These are phyloP conservation scores for Candida maris DNA, from an alignment of 805 yeast species.

Conservation along the genomic window DNA sequence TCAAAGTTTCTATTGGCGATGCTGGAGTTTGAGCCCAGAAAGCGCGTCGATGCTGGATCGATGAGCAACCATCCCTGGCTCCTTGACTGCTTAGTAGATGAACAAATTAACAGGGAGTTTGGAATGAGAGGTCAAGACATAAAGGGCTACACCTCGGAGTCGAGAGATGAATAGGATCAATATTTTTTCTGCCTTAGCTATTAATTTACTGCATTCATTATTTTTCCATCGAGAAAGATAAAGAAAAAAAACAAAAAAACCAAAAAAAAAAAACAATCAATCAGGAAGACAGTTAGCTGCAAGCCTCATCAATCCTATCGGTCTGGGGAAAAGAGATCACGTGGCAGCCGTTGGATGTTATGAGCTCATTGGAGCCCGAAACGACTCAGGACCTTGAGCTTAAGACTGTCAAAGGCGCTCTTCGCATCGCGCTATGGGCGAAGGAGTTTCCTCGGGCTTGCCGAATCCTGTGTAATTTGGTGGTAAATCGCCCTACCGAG, in stretches of 20 bases:
- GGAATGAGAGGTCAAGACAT: conserved; percentile 34
- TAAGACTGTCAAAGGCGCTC: conserved; percentile 6
- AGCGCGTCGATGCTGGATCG: conserved; percentile 52
- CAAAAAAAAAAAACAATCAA: no score
- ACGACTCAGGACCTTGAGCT: conserved; percentile 1
- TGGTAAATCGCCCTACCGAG: conserved; percentile 3
- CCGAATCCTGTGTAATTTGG: conserved; percentile 4
- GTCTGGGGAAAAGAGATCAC: no score
- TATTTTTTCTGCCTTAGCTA: conserved; percentile 5
- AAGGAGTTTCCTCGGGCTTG: conserved; percentile 11
- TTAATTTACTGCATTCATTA: neutral
- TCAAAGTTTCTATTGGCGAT: conserved; percentile 48
- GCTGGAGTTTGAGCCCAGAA: conserved; percentile 45
- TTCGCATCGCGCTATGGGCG: conserved; percentile 9
- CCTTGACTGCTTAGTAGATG: conserved; percentile 23
- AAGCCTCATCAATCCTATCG: no score
- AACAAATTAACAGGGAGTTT: conserved; percentile 21
- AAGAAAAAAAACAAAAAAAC: no score
- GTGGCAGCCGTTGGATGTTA: neutral
- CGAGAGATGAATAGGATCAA: conserved; percentile 5
- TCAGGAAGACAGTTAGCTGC: neutral
- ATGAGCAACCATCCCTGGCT: conserved; percentile 55
- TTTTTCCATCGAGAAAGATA: neutral
- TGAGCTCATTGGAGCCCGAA: conserved; percentile 9
- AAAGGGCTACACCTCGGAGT: conserved; percentile 28